Evolutionary conservation across 2,329 filamentous ascomycete genomes (phyloP).

Genomic region (Fusarium siculi): DNA sequence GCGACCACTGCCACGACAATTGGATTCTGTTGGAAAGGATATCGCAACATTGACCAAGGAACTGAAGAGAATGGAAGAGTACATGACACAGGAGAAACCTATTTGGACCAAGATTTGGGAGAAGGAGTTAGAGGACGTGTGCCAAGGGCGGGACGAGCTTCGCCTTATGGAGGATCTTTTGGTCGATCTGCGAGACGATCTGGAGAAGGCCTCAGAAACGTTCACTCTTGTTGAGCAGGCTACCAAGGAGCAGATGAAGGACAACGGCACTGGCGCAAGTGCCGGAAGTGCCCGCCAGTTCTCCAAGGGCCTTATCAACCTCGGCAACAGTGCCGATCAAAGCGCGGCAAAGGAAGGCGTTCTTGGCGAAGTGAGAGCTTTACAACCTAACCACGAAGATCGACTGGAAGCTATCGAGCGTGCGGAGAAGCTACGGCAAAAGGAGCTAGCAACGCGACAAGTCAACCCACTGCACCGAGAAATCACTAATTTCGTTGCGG

Average conservation of each 20-base stretch:
- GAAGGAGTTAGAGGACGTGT: slow-evolving; percentile 94
- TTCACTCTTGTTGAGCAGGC: slow-evolving; percentile 96
- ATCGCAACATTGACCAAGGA: slow-evolving; percentile 84
- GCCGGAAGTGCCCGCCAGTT: slow-evolving; percentile 65
- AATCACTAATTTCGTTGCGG: slow-evolving; percentile 83
- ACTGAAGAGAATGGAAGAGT: slow-evolving; percentile 93
- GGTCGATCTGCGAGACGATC: slow-evolving; percentile 90
- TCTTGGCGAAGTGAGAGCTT: slow-evolving; percentile 89
- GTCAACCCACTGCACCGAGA: slow-evolving; percentile 86
- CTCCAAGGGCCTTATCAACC: slow-evolving; percentile 63
- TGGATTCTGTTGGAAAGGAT: slow-evolving; percentile 90
- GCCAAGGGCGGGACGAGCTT: slow-evolving; percentile 92
- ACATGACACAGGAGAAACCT: slow-evolving; percentile 90
- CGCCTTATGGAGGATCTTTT: slow-evolving; percentile 97
- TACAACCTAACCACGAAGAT: slow-evolving; percentile 94
- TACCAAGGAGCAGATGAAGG: slow-evolving; percentile 96
- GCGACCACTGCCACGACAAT: slow-evolving; percentile 86
- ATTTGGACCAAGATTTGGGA: slow-evolving; percentile 99
- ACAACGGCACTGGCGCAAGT: slow-evolving; percentile 64
- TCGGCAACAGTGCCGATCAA: slow-evolving; percentile 72
- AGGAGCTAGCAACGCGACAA: slow-evolving; percentile 81
- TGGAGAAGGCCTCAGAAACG: slow-evolving; percentile 93
- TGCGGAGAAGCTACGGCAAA: slow-evolving; percentile 91
- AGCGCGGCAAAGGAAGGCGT: slow-evolving; percentile 89
- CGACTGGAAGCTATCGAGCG: slow-evolving; percentile 95